These are phyloP conservation scores for Lactifluus pinguis DNA, from an alignment of 768 basidiomycete genomes.

Conservation along the genomic window DNA sequence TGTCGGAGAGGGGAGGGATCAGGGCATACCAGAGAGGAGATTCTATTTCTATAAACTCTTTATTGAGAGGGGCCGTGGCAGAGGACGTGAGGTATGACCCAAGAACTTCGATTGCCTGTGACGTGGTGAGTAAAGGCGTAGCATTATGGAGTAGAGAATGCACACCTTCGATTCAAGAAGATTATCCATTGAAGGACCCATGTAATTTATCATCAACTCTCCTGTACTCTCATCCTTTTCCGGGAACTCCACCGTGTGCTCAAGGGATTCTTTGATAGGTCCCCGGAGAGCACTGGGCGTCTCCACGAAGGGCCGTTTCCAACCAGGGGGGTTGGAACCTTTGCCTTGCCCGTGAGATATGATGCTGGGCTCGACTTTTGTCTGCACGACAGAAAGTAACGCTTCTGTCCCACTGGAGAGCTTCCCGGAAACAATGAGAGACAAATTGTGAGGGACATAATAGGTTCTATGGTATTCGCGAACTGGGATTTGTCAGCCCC, in stretches of 20 bases:
- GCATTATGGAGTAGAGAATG: not conserved
- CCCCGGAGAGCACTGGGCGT: constrained; percentile 61
- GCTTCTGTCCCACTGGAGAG: constrained; percentile 66
- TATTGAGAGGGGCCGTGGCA: constrained; percentile 71
- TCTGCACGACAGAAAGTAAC: constrained; percentile 73
- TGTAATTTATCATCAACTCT: constrained; percentile 67
- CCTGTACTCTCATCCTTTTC: constrained; percentile 95
- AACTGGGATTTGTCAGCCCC: constrained; percentile 41
- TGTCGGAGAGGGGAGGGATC: not conserved
- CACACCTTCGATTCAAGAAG: constrained; percentile 64
- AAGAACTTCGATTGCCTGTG: constrained; percentile 74
- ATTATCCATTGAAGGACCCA: constrained; percentile 66
- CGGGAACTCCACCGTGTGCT: constrained; percentile 80
- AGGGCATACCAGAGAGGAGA: constrained; percentile 70
- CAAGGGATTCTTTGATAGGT: constrained; percentile 43
- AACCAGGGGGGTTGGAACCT: constrained; percentile 64
- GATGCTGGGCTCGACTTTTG: constrained; percentile 75
- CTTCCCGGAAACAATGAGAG: constrained; percentile 83
- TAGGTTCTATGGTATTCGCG: constrained; percentile 80
- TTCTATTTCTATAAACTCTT: constrained; percentile 88
- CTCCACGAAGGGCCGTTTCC: constrained; percentile 94
- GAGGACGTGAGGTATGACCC: constrained; percentile 86
- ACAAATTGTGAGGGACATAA: constrained; percentile 91
- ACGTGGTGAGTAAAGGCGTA: not conserved
- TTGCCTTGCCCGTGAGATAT: constrained; percentile 63